Evolutionary conservation across 2,329 filamentous ascomycete genomes (phyloP), one percentile per base, ranked within the genome.

Genomic region (Dactylonectria estremocensis): DNA sequence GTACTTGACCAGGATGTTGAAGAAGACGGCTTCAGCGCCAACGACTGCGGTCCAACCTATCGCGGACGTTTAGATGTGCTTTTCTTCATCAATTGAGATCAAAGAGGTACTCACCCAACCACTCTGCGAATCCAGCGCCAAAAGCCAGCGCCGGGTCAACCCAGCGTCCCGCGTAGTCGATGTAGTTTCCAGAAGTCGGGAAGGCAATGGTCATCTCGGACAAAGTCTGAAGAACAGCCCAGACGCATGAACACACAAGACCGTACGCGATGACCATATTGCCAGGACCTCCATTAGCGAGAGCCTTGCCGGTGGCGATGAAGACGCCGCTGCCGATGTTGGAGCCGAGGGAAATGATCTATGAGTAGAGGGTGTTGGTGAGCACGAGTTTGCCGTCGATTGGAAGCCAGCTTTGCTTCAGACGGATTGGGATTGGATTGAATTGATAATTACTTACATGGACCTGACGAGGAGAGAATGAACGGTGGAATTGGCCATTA

Each of bases 401-500:
- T n/a, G 16, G 16, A 18, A 72, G 1, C 24, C 60, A 7, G 66
- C 69, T 56, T 71, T 69, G 1, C n/a, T 37, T 8, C n/a, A 67
- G 55, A 10, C 64, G 60, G 1, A 72, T n/a, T 3, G 24, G 24
- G 7, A 7, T 7, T 28, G 2, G 7, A 7, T 5, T 4, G 24
- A 7, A 28, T 28, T 28, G 24, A 28, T 4, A 28, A 28, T 28
- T 3, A 24, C 67, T 52, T 69, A 66, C 72, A 24, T 74, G 71
- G 5, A 74, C 68, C 61, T 74, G 71, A 5, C 67, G 61, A 11
- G 69, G 69, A 5, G 64, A 68, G 13, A 74, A 74, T 16, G 62
- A 73, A n/a, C 72, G 64, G 33, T 73, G 72, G 18, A 74, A 69
- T 20, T 69, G 45, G 9, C 72, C 72, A 46, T 71, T 55, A 10